Percentiles rank a stretch among this genome's conserved stretches.
Evolutionary conservation across 371 early-diverging fungal genomes (phyloP).

Genomic region (Chytridiales sp.): DNA sequence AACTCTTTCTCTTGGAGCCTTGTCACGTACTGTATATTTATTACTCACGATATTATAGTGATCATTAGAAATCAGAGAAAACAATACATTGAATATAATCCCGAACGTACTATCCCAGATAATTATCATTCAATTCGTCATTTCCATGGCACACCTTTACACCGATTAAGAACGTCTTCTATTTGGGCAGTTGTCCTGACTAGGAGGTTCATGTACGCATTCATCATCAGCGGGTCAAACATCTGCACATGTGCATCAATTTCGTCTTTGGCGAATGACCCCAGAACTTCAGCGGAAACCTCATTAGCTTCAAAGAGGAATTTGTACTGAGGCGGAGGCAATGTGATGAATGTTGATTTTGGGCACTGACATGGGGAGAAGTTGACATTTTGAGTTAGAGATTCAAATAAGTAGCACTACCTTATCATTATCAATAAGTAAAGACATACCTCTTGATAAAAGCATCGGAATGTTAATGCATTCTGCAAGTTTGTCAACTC

Average conservation of each 20-base stretch:
- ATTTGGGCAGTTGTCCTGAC: too few relatives aligned
- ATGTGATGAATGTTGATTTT: background rate
- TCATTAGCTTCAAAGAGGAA: background rate
- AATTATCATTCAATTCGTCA: too few relatives aligned
- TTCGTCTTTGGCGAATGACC: too few relatives aligned
- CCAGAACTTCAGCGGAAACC: too few relatives aligned
- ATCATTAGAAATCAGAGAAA: too few relatives aligned
- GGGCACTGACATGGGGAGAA: background rate
- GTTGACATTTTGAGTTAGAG: background rate
- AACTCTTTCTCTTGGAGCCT: too few relatives aligned
- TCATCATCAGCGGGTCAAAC: background rate
- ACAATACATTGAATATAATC: too few relatives aligned
- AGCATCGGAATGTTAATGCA: background rate
- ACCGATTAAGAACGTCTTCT: too few relatives aligned
- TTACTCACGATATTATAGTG: too few relatives aligned
- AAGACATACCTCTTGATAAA: background rate
- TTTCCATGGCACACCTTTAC: too few relatives aligned
- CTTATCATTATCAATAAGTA: background rate
- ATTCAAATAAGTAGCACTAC: background rate
- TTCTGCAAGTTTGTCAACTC: background rate
- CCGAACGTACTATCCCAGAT: too few relatives aligned
- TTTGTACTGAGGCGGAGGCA: background rate
- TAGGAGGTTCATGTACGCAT: background rate
- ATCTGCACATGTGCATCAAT: conserved; percentile 4
- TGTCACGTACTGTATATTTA: too few relatives aligned